These are phyloP conservation scores for Kodamaea kaohsiungensis DNA, from an alignment of 805 yeast species.

Conservation along the genomic window DNA sequence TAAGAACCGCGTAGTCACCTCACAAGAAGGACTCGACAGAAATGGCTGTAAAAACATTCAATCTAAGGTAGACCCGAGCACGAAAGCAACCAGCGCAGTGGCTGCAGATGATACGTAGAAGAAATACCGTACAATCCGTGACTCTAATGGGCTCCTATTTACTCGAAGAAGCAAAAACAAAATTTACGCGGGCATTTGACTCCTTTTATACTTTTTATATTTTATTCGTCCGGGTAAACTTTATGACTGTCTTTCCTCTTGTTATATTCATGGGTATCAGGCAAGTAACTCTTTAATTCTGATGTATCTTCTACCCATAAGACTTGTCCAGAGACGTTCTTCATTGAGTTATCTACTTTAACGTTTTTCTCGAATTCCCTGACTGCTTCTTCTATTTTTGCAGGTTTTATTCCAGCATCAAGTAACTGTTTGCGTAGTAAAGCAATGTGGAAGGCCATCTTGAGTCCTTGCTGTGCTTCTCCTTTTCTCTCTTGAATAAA, in stretches of 20 bases:
- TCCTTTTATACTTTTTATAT: not conserved
- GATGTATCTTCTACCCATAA: constrained; percentile 57
- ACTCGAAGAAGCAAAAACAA: constrained; percentile 31
- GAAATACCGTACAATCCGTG: constrained; percentile 53
- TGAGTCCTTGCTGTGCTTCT: constrained; percentile 49
- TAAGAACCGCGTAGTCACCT: constrained; percentile 72
- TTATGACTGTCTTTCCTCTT: constrained; percentile 18
- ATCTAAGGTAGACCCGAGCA: constrained; percentile 96
- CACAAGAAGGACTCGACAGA: constrained; percentile 55
- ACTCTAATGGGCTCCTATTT: constrained; percentile 84
- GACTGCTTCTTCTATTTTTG: constrained; percentile 52
- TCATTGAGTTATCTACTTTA: constrained; percentile 56
- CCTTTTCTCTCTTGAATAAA: constrained; percentile 53
- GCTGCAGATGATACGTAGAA: constrained; percentile 49
- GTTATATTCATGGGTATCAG: constrained; percentile 64
- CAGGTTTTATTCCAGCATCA: constrained; percentile 61
- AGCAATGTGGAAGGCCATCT: constrained; percentile 69
- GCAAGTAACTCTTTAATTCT: constrained; percentile 50
- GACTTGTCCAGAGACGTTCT: constrained; percentile 53
- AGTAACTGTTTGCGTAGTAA: constrained; percentile 59
- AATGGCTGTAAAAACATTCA: constrained; percentile 53
- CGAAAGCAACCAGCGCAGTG: constrained; percentile 54
- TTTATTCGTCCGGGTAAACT: constrained; percentile 8
- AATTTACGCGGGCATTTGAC: not conserved
- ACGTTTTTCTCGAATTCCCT: constrained; percentile 59